These are phyloP conservation scores for Heterobasidion irregulare DNA, from an alignment of 1,284 basidiomycete species.

Conservation along the genomic window DNA sequence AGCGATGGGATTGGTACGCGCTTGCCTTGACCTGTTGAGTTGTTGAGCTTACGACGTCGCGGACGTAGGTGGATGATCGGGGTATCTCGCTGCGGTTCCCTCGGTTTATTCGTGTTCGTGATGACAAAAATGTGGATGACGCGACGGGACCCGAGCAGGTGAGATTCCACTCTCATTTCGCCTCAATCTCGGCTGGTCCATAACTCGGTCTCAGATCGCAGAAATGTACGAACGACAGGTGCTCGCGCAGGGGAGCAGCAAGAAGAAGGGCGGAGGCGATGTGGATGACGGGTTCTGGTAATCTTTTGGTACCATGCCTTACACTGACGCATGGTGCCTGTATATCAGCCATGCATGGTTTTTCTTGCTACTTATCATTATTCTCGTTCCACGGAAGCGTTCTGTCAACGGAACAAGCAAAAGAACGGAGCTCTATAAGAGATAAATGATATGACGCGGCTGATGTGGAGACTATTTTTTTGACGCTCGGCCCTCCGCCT, in stretches of 20 bases:
- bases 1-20: slow-evolving; percentile 83
- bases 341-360: not conserved
- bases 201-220: slow-evolving; percentile 57
- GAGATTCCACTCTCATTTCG: slow-evolving; percentile 11
- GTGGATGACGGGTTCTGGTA: slow-evolving; percentile 90
- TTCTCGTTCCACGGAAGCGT: too few relatives aligned
- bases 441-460: too few relatives aligned
- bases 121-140: slow-evolving; percentile 90
- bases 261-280: slow-evolving; percentile 59
- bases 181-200: not conserved
- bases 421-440: too few relatives aligned
- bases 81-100: slow-evolving; percentile 96
- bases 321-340: slow-evolving; percentile 5
- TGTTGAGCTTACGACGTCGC: slow-evolving; percentile 1
- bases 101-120: slow-evolving; percentile 85
- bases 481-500: slow-evolving; percentile 24
- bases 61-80: slow-evolving; percentile 66
- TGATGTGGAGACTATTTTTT: not conserved
- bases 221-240: slow-evolving; percentile 93
- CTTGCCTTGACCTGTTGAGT: slow-evolving; percentile 11
- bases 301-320: not conserved
- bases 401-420: too few relatives aligned
- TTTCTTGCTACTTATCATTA: too few relatives aligned
- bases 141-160: slow-evolving; percentile 91
- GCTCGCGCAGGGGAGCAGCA: slow-evolving; percentile 59